Base-by-base conservation (phyloP, 192 early-diverging fungal species). In the Rhizophlyctis rosea region DNA sequence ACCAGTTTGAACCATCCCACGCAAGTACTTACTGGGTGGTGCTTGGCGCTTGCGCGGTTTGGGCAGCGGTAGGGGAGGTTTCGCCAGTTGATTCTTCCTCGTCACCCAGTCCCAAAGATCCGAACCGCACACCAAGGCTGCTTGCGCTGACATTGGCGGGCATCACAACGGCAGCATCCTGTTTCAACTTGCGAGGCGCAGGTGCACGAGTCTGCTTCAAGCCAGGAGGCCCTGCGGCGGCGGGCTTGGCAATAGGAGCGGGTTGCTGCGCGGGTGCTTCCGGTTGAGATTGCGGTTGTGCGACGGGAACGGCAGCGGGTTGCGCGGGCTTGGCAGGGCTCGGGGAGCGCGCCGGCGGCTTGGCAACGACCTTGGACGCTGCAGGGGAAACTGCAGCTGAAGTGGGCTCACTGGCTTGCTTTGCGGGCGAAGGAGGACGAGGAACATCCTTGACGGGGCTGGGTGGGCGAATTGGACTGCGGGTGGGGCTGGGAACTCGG, bases 131-230 rank as follows among this genome's bases (percentile, higher is more conserved):
- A 52, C 84, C 88, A 23, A 91, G 80, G 34, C 82, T 75, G 31
- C 83, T 81, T 7, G 90, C 59, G 33, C 81, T 69, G 3, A 87
- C 70, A 48, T 71, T 79, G 39, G 74, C 71, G 13, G 92, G 91
- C 86, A 96, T 91, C 21, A 95, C 91, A 13, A 95, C 91, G 36
- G 92, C 80, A 14, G 87, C 87, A 69, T 94, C 90, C 68, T 96
- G 94, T 56, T 90, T 90, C 65, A 94, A 78, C 67, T 89, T 88
- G 64, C 91, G 87, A 23, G 81, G 47, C 25, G 44, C 59, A 32
- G 76, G 68, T 9, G 69, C 18, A n/a, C 66, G 78, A 54, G 68
- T 70, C 77, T 50, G 82, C 72, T 54, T 69, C 9, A 75, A 54
- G 4, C 65, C 72, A 25, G 76, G 69, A 34, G 78, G 76, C 25